phyloP scores from a whole-genome alignment of 108 stramenopile species.

The Nannochloropsis gaditana region DNA sequence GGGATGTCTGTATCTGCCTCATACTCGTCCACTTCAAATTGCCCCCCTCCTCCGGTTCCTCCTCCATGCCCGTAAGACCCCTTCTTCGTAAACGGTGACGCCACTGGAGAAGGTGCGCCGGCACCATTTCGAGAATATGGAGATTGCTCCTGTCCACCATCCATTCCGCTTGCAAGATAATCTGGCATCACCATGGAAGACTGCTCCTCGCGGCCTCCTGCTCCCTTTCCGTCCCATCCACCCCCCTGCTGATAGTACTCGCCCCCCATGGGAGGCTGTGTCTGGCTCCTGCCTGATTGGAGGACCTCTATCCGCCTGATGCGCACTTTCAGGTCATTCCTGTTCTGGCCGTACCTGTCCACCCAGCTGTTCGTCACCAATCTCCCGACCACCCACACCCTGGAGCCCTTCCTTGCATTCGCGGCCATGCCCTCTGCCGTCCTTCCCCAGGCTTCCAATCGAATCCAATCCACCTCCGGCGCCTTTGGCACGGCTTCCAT shows the following conservation, averaged over 20 bases:
- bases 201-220: not conserved
- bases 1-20: not conserved
- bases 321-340: not conserved
- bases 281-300: not conserved
- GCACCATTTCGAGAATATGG: too few relatives aligned
- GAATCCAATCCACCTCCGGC: not conserved
- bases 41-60: not conserved
- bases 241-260: not conserved
- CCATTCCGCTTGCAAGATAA: too few relatives aligned
- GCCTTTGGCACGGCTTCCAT: not conserved
- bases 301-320: not conserved
- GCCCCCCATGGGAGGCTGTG: not conserved
- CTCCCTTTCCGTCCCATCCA: not conserved
- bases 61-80: not conserved
- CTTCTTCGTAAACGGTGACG: not conserved
- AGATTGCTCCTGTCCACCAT: too few relatives aligned
- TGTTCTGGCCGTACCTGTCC: not conserved
- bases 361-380: not conserved
- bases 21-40: not conserved
- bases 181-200: too few relatives aligned
- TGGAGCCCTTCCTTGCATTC: not conserved
- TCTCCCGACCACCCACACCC: not conserved
- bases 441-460: not conserved
- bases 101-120: not conserved
- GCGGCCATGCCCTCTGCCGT: constrained; percentile 5